Evolutionary conservation across 2,329 filamentous ascomycete species (phyloP), one percentile per base, ranked within the genome.

Genomic region (Verticillium klebahnii): DNA sequence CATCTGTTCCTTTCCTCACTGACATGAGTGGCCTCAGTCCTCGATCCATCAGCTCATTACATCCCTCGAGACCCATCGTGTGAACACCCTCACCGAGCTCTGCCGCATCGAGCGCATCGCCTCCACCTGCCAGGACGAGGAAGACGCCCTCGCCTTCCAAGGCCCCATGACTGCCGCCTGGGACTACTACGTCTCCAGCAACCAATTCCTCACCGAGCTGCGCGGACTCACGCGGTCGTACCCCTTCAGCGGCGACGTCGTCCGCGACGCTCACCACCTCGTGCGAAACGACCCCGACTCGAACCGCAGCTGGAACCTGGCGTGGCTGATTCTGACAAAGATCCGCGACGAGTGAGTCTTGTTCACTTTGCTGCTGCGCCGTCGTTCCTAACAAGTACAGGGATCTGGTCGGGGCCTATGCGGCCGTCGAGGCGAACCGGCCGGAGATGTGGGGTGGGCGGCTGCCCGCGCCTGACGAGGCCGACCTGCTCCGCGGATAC

Each of bases 261-360:
- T 92, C 1, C 80, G 84, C 58, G 88, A 90, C 69, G 89, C 89
- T 0, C 87, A 89, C 68, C 74, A 77, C 61, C 78, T 87, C 25
- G 89, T 92, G 2, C 79, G 82, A 60, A 78, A 76, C 32, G 89
- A 92, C 65, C 87, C 88, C 0, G 77, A 81, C 19, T 89, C 86
- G 65, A 87, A 86, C 67, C 82, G 86, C 29, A 91, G 88, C 70
- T 92, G 90, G 89, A 93, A 92, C 70, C 79, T 89, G 67, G 89
- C 88, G 52, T 92, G 89, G 89, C 76, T 92, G 56, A 86, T 89
- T 36, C 75, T 92, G 11, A 77, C 76, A 52, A 91, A 90, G 72
- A 86, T 91, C 58, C 78, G 81, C 25, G 83, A 85, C 61, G 86
- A 88, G 87, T 89, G 76, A 73, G 84, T 79, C 36, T 17, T 54